These are phyloP conservation scores for Raddia guianensis DNA, from an alignment of 176 grass and related monocot genomes.

Conservation along the genomic window DNA sequence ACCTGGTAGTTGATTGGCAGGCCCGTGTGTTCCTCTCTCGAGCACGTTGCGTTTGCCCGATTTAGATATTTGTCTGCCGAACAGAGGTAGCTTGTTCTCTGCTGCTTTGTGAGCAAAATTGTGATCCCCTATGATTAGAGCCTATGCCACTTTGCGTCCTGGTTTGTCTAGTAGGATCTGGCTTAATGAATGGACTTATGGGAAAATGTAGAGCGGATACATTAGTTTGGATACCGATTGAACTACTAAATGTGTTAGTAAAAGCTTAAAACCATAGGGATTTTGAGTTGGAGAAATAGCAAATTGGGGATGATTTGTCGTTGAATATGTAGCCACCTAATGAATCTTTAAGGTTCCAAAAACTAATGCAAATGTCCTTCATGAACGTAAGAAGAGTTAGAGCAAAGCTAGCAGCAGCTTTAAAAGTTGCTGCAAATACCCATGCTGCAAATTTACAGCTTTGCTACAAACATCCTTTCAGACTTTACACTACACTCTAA, in stretches of 20 bases:
- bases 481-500: too few relatives aligned
- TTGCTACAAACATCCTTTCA: too few relatives aligned
- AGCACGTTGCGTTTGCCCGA: not conserved
- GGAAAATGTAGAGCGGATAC: not conserved
- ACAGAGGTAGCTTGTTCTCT: not conserved
- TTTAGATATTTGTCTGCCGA: not conserved
- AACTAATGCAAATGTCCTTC: not conserved
- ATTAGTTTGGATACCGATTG: not conserved
- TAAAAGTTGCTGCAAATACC: too few relatives aligned
- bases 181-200: not conserved
- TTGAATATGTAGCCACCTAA: not conserved
- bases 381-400: not conserved
- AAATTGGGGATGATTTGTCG: not conserved
- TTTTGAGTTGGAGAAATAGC: not conserved
- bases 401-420: too few relatives aligned
- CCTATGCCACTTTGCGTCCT: not conserved
- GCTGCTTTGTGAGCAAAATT: not conserved
- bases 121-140: not conserved
- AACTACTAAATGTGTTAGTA: not conserved
- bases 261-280: conserved; percentile 1
- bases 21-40: not conserved
- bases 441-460: too few relatives aligned
- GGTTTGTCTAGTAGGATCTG: not conserved
- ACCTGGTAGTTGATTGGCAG: too few relatives aligned
- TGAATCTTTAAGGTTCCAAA: not conserved